Evolutionary conservation across 768 basidiomycete genomes (phyloP).

Genomic region (Mycena amicta): DNA sequence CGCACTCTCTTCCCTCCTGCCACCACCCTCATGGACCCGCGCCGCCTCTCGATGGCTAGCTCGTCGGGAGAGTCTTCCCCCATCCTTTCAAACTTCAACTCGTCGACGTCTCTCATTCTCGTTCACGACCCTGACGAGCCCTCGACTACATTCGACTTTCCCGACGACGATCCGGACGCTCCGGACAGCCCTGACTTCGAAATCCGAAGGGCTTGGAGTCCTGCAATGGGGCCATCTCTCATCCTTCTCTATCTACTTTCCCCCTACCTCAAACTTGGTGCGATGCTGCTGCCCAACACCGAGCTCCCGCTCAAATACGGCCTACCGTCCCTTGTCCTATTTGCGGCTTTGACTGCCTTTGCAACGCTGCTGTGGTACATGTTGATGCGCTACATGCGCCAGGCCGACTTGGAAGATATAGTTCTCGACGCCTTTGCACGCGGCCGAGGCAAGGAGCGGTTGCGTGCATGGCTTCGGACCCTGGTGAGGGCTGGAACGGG

Average conservation of each 20-base stretch:
- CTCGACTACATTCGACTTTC: conserved; percentile 43
- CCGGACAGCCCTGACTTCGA: conserved; percentile 49
- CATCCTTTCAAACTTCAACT: conserved; percentile 34
- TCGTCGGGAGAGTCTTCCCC: conserved; percentile 23
- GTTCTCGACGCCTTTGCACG: conserved; percentile 62
- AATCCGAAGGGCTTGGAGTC: conserved; percentile 42
- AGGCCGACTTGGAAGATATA: conserved; percentile 67
- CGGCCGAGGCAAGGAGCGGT: conserved; percentile 53
- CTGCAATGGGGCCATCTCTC: conserved; percentile 57
- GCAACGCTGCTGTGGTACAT: conserved; percentile 76
- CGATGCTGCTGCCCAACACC: conserved; percentile 58
- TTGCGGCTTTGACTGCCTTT: conserved; percentile 61
- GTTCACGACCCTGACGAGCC: conserved; percentile 56
- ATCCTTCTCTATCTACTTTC: conserved; percentile 72
- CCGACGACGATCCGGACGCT: conserved; percentile 50
- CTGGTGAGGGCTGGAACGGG: conserved; percentile 48
- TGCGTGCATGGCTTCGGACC: conserved; percentile 45
- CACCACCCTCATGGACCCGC: conserved; percentile 5
- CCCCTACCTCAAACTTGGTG: conserved; percentile 73
- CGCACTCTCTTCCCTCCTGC: conserved; percentile 2
- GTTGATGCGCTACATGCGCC: conserved; percentile 71
- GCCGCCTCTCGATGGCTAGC: conserved; percentile 20
- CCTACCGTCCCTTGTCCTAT: conserved; percentile 51
- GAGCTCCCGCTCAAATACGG: conserved; percentile 50
- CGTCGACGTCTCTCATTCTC: conserved; percentile 62